Conservation (phyloP, 768 basidiomycete species). For the Xerocomellus chrysenteron region DNA sequence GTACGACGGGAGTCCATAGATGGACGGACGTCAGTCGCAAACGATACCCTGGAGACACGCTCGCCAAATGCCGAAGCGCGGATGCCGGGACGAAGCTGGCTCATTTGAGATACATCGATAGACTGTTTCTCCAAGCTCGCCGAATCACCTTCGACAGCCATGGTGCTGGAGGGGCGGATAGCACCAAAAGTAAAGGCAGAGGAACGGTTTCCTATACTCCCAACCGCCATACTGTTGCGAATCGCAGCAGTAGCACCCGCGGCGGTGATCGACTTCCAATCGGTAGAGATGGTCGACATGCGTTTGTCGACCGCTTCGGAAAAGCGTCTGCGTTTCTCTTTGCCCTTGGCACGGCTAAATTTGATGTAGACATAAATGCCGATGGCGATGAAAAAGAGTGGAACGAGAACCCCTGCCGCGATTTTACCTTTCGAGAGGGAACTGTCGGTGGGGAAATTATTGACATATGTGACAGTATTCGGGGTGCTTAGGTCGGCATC, state of each 20-base stretch:
- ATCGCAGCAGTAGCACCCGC: slow-evolving; percentile 75
- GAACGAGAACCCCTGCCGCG: slow-evolving; percentile 62
- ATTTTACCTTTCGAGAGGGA: slow-evolving; percentile 52
- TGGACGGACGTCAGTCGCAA: slow-evolving; percentile 59
- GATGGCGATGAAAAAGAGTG: slow-evolving; percentile 56
- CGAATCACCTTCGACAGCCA: slow-evolving; percentile 43
- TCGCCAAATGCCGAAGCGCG: slow-evolving; percentile 50
- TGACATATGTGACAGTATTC: slow-evolving; percentile 41
- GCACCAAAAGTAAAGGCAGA: slow-evolving; percentile 57
- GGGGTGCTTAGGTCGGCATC: slow-evolving; percentile 40
- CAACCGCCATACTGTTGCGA: slow-evolving; percentile 60
- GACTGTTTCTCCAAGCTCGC: slow-evolving; percentile 37
- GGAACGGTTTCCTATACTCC: slow-evolving; percentile 37
- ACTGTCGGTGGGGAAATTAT: slow-evolving; percentile 34
- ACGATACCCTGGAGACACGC: slow-evolving; percentile 63
- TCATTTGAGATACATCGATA: slow-evolving; percentile 38
- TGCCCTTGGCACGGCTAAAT: slow-evolving; percentile 47
- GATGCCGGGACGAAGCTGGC: slow-evolving; percentile 53
- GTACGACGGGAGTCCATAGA: slow-evolving; percentile 45
- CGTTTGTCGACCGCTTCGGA: slow-evolving; percentile 71
- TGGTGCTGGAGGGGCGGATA: slow-evolving; percentile 48
- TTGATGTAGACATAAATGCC: slow-evolving; percentile 50
- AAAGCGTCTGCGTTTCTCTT: slow-evolving; percentile 57
- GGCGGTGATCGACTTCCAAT: slow-evolving; percentile 72
- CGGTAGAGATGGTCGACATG: slow-evolving; percentile 77